These are phyloP conservation scores for Amborella trichopoda DNA, from an alignment of 164 flowering plant genomes.

Conservation along the genomic window DNA sequence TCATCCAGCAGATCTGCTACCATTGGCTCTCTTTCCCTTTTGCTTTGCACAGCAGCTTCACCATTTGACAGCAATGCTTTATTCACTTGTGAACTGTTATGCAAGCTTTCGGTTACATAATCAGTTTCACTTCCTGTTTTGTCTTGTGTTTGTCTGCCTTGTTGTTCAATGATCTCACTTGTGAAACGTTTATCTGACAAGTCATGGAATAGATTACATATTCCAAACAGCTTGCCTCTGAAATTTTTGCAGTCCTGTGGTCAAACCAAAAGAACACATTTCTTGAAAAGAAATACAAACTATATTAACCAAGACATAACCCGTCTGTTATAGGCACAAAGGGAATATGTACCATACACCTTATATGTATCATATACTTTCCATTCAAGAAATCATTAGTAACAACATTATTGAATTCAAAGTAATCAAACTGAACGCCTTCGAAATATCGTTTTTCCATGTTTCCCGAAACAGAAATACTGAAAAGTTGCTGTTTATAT, in stretches of 20 bases:
- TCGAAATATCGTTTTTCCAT: constrained; percentile 89
- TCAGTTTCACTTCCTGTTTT: constrained; percentile 15
- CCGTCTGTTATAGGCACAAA: too few relatives aligned
- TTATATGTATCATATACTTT: too few relatives aligned
- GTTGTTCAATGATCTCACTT: constrained; percentile 69
- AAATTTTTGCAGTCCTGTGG: constrained; percentile 78
- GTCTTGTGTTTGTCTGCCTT: too few relatives aligned
- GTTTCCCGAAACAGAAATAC: constrained; percentile 91
- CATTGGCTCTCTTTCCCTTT: too few relatives aligned
- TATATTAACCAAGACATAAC: too few relatives aligned
- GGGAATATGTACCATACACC: too few relatives aligned
- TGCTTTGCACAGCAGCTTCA: constrained; percentile 8
- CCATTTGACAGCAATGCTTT: constrained; percentile 10
- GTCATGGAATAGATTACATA: constrained; percentile 78
- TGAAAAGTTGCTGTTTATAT: constrained; percentile 84
- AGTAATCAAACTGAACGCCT: constrained; percentile 99
- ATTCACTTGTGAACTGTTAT: constrained; percentile 3
- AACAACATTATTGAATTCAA: too few relatives aligned
- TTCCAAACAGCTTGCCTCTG: constrained; percentile 90
- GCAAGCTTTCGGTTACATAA: background rate
- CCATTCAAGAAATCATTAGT: too few relatives aligned
- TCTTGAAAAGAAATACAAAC: too few relatives aligned
- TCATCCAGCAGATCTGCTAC: constrained; percentile 38
- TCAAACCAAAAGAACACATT: background rate
- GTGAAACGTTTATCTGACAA: constrained; percentile 85